These are phyloP conservation scores for Parastagonospora avenae DNA, from an alignment of 2,329 filamentous ascomycete species.

Conservation along the genomic window DNA sequence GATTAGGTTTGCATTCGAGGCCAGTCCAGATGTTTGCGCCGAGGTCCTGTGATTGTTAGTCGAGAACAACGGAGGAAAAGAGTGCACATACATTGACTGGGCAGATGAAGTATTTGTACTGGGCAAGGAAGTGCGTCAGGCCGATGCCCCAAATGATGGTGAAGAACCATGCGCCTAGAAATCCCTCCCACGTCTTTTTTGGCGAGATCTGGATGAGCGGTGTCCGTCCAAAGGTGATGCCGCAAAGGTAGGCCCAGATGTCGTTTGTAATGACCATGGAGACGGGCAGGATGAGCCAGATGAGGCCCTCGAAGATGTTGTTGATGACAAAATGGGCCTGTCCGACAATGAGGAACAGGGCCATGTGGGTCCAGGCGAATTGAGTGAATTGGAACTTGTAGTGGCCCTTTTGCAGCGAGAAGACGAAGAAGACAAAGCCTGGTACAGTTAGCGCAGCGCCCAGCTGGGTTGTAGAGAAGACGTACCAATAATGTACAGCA, in stretches of 20 bases:
- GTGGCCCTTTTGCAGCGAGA: slow-evolving; percentile 89
- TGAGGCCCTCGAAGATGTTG: slow-evolving; percentile 99
- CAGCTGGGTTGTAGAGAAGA: slow-evolving; percentile 9
- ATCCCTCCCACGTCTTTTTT: slow-evolving; percentile 99
- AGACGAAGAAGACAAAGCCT: slow-evolving; percentile 99
- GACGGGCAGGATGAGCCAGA: slow-evolving; percentile 98
- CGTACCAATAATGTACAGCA: slow-evolving; percentile 94
- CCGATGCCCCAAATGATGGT: slow-evolving; percentile 84
- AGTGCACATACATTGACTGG: slow-evolving; percentile 75
- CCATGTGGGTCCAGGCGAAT: slow-evolving; percentile 99
- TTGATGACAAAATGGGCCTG: slow-evolving; percentile 99
- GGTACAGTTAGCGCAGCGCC: slow-evolving; percentile 27
- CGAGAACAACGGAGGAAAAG: neutral
- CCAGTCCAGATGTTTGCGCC: slow-evolving; percentile 92
- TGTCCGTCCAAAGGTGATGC: slow-evolving; percentile 94
- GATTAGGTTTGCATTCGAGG: slow-evolving; percentile 87
- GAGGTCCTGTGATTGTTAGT: slow-evolving; percentile 63
- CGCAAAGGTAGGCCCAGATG: slow-evolving; percentile 97
- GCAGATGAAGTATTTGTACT: slow-evolving; percentile 97
- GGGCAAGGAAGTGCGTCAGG: slow-evolving; percentile 82
- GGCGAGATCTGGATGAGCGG: slow-evolving; percentile 97
- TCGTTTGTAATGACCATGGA: slow-evolving; percentile 97
- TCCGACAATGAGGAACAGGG: slow-evolving; percentile 94
- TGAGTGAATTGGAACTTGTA: slow-evolving; percentile 99
- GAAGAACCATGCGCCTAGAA: slow-evolving; percentile 94